Base-by-base conservation (phyloP, 2,329 filamentous ascomycete genomes). In the Canariomyces notabilis region DNA sequence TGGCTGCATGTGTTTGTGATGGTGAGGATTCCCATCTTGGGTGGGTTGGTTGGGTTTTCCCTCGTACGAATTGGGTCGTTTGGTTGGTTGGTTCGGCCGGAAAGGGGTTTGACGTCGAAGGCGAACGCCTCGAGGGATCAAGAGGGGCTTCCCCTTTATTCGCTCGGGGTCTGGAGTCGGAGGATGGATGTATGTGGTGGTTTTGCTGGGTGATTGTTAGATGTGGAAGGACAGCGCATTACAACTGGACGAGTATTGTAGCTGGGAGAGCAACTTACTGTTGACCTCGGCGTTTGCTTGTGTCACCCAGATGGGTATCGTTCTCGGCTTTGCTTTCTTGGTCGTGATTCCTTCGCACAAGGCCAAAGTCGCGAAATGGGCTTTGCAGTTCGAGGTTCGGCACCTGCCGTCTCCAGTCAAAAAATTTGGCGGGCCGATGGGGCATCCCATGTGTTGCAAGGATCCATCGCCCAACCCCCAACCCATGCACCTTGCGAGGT, bases 1-100 rank as follows among this genome's bases (percentile, higher is more conserved):
- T 95, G 89, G 56, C 89, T 89, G 76, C 87, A 94, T 69, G 90
- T 81, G 73, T 91, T 74, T 59, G 81, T 77, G 54, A 95, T 77
- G 67, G 84, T 80, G 63, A 79, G 73, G 68, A 95, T 77, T 59
- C 62, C 62, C 64, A 67, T 67, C 42, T 55, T 64, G 53, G 31
- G 43, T 5, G 19, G 31, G 42, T 45, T 60, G 46, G 33, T n/a
- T 6, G 42, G 22, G 42, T 14, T 18, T 36, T 7, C n/a, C n/a
- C n/a, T n/a, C n/a, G n/a, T 42, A 29, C 31, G 33, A 35, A 21
- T 18, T 32, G 8, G 46, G 36, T 23, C 21, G 23, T 23, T 31
- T 12, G 36, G n/a, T 11, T 36, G 14, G 16, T 23, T 21, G 19
- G 23, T 11, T 42, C 15, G 7, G n/a, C n/a, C n/a, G n/a, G n/a